These are phyloP conservation scores for Cetraspora pellucida DNA, from an alignment of 192 early-diverging fungal species.

Conservation along the genomic window DNA sequence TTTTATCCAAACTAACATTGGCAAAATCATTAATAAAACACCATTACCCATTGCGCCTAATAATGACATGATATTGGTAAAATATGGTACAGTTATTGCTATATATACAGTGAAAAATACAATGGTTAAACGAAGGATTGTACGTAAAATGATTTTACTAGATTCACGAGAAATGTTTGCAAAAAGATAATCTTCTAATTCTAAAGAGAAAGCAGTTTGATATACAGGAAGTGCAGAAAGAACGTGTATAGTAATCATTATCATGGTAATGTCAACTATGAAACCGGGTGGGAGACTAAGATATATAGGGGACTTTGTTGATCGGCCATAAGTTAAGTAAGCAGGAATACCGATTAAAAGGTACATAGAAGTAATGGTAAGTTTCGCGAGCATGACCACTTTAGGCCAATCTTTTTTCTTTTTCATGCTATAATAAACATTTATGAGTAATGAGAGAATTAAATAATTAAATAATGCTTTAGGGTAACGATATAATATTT, in stretches of 20 bases:
- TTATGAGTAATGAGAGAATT: neutral
- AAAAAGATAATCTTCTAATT: constrained; percentile 59
- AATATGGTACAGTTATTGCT: constrained; percentile 58
- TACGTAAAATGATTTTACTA: constrained; percentile 47
- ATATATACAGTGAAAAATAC: constrained; percentile 46
- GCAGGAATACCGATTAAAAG: constrained; percentile 61
- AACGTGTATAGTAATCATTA: constrained; percentile 68
- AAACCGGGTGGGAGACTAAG: constrained; percentile 57
- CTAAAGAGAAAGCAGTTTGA: constrained; percentile 62
- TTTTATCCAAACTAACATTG: constrained; percentile 53
- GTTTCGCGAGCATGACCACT: constrained; percentile 54
- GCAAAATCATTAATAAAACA: constrained; percentile 57
- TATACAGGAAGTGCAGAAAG: constrained; percentile 69
- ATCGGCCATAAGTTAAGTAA: constrained; percentile 65
- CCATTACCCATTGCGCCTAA: constrained; percentile 60
- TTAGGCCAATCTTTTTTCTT: constrained; percentile 57
- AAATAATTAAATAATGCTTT: neutral
- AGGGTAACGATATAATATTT: neutral
- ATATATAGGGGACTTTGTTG: constrained; percentile 59
- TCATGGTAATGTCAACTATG: constrained; percentile 51
- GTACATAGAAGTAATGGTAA: constrained; percentile 63
- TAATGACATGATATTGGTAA: constrained; percentile 60
- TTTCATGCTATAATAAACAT: constrained; percentile 49
- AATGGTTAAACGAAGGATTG: constrained; percentile 48
- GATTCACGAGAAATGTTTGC: constrained; percentile 36